Evolutionary conservation across 495 filamentous ascomycete species (phyloP).

Genomic region (Aspergillus ellipticus): DNA sequence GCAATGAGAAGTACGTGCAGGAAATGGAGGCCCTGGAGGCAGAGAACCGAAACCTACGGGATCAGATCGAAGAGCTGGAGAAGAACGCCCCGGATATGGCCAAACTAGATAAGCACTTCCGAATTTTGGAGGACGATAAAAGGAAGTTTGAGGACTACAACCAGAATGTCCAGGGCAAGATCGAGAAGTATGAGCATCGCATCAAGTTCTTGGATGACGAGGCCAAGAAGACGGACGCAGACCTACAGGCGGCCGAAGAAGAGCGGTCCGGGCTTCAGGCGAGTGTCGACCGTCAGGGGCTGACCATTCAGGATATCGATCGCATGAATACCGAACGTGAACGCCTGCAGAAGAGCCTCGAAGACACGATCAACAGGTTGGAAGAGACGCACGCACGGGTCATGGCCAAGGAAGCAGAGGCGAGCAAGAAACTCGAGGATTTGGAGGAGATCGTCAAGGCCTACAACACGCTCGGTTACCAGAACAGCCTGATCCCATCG

Average conservation of each 20-base stretch:
- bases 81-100: conserved; percentile 77
- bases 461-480: conserved; percentile 92
- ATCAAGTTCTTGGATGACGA: conserved; percentile 76
- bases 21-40: conserved; percentile 80
- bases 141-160: conserved; percentile 93
- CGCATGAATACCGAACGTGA: conserved; percentile 96
- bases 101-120: conserved; percentile 76
- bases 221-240: conserved; percentile 68
- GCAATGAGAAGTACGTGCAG: conserved; percentile 74
- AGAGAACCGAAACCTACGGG: conserved; percentile 69
- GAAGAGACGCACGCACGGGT: conserved; percentile 80
- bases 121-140: conserved; percentile 85
- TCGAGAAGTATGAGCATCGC: conserved; percentile 75
- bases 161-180: conserved; percentile 67
- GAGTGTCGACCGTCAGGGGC: conserved; percentile 84
- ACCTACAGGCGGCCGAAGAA: conserved; percentile 74
- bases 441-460: conserved; percentile 79
- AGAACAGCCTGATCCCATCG: conserved; percentile 82
- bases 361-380: conserved; percentile 65
- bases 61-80: conserved; percentile 84
- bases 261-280: conserved; percentile 77
- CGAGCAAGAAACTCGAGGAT: conserved; percentile 78
- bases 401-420: conserved; percentile 78
- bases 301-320: conserved; percentile 96
- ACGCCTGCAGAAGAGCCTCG: conserved; percentile 78